Percentiles rank a stretch among this genome's conserved stretches.
These are phyloP conservation scores for Amyloporia xantha DNA, from an alignment of 768 basidiomycete species.

Conservation along the genomic window DNA sequence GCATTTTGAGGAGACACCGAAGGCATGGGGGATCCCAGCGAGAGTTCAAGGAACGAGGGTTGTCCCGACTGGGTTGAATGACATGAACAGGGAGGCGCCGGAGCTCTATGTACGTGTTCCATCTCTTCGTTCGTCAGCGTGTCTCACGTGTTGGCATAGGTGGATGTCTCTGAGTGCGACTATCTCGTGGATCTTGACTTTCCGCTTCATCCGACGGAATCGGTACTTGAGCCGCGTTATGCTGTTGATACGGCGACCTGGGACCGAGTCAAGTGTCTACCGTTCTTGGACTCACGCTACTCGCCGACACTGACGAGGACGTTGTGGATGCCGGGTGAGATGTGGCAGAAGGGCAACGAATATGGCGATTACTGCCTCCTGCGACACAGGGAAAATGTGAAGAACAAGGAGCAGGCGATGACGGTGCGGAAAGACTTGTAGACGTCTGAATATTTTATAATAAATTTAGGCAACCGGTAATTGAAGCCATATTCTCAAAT, in stretches of 20 bases:
- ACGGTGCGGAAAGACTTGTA: constrained; percentile 5
- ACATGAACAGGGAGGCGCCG: constrained; percentile 74
- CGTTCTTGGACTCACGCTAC: constrained; percentile 78
- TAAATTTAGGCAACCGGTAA: too few species aligned
- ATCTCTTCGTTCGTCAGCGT: constrained; percentile 8
- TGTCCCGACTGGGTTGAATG: constrained; percentile 70
- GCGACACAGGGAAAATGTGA: constrained; percentile 43
- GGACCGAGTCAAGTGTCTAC: constrained; percentile 74
- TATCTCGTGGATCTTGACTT: constrained; percentile 91
- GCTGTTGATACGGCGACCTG: constrained; percentile 57
- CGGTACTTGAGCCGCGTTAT: constrained; percentile 75
- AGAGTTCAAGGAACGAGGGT: constrained; percentile 54
- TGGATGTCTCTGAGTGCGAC: constrained; percentile 67
- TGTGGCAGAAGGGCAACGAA: constrained; percentile 62
- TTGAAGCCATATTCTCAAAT: too few species aligned
- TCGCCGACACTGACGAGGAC: constrained; percentile 68
- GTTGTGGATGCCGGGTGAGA: constrained; percentile 71
- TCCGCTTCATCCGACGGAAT: constrained; percentile 53
- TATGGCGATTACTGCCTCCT: constrained; percentile 93
- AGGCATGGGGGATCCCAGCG: constrained; percentile 36
- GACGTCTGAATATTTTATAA: too few species aligned
- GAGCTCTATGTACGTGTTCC: constrained; percentile 64
- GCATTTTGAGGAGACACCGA: constrained; percentile 51
- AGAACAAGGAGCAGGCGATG: constrained; percentile 19
- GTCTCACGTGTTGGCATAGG: constrained; percentile 34